phyloP scores from a whole-genome alignment of 1,284 basidiomycete genomes.

The Heterobasidion annosum region DNA sequence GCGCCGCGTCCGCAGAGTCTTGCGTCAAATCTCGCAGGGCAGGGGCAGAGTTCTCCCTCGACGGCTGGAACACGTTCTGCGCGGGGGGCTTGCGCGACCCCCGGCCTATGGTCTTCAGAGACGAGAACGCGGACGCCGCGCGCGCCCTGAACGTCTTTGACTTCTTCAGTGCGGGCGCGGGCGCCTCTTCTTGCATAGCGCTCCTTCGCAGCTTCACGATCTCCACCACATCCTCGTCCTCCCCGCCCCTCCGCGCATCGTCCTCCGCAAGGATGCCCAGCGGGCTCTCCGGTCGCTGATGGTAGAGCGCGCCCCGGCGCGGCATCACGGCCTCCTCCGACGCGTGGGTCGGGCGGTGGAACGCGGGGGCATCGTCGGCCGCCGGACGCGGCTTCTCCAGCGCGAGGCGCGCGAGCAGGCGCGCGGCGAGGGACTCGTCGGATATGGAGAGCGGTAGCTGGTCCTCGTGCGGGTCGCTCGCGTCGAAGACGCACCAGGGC shows the following conservation, averaged over 20 bases:
- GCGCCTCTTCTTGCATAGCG: slow-evolving; percentile 21
- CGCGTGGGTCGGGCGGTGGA: slow-evolving; percentile 17
- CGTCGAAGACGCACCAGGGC: slow-evolving; percentile 61
- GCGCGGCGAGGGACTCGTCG: slow-evolving; percentile 19
- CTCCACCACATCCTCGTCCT: slow-evolving; percentile 49
- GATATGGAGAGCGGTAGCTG: slow-evolving; percentile 6
- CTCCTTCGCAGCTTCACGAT: slow-evolving; percentile 53
- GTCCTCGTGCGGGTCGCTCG: slow-evolving; percentile 23
- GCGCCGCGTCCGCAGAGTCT: not conserved
- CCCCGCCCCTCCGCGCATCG: slow-evolving; percentile 19
- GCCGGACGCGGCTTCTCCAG: slow-evolving; percentile 15
- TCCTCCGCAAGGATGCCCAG: slow-evolving; percentile 4
- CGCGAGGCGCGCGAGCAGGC: slow-evolving; percentile 28
- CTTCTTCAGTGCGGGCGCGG: slow-evolving; percentile 19
- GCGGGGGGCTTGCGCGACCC: slow-evolving; percentile 13
- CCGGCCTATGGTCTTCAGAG: slow-evolving; percentile 48
- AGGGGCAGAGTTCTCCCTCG: not conserved
- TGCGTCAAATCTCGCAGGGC: not conserved
- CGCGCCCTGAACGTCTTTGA: slow-evolving; percentile 47
- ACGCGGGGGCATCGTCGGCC: slow-evolving; percentile 22
- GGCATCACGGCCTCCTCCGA: slow-evolving; percentile 22
- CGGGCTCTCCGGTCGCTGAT: not conserved
- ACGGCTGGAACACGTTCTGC: slow-evolving; percentile 5
- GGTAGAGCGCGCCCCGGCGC: slow-evolving; percentile 8
- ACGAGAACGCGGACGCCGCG: slow-evolving; percentile 51